These are phyloP conservation scores for Amanita pallidorosea DNA, from an alignment of 768 basidiomycete genomes.

Conservation along the genomic window DNA sequence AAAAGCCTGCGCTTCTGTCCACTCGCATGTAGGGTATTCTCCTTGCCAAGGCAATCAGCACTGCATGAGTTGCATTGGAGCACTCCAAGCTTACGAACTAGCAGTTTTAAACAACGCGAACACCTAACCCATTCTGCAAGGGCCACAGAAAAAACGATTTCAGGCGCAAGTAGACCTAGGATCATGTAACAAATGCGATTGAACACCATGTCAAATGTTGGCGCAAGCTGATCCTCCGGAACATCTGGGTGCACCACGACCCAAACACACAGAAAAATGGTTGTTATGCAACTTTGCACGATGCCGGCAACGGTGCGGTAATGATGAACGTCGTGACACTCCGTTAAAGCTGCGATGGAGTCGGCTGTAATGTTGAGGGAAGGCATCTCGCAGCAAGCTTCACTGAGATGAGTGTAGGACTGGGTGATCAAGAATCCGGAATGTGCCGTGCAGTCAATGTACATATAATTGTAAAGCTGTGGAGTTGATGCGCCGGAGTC, in stretches of 20 bases:
- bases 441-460: too few species aligned
- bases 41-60: not conserved
- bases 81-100: not conserved
- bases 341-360: too few species aligned
- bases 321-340: not conserved
- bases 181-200: not conserved
- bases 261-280: slow-evolving; percentile 3
- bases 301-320: not conserved
- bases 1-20: not conserved
- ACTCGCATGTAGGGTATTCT: not conserved
- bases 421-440: too few species aligned
- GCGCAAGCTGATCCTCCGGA: not conserved
- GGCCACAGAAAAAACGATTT: not conserved
- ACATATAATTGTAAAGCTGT: too few species aligned
- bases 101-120: not conserved
- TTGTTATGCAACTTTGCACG: not conserved
- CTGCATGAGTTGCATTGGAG: not conserved
- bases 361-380: too few species aligned
- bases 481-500: too few species aligned
- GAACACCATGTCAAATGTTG: not conserved
- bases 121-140: not conserved
- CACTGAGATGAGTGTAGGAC: too few species aligned
- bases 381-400: too few species aligned
- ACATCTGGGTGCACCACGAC: slow-evolving; percentile 1
- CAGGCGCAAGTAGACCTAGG: not conserved